phyloP scores from a whole-genome alignment of 805 yeast genomes.

The Scheffersomyces coipomensis region DNA sequence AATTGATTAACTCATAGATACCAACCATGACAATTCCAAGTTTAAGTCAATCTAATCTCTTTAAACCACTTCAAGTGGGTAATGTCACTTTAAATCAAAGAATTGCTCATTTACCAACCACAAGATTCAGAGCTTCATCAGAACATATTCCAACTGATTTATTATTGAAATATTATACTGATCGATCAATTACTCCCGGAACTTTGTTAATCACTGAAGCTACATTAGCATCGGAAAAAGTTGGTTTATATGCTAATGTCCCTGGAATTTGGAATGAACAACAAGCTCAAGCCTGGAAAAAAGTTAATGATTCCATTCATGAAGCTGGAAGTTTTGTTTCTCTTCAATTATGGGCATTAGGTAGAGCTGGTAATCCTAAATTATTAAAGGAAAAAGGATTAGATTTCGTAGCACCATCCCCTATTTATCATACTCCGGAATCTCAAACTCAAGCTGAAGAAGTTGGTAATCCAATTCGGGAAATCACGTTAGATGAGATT shows the following conservation, averaged over 20 bases:
- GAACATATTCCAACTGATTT: conserved; percentile 29
- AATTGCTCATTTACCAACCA: conserved; percentile 25
- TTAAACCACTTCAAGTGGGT: conserved; percentile 36
- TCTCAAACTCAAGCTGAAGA: conserved; percentile 7
- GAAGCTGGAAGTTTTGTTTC: conserved; percentile 38
- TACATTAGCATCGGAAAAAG: conserved; percentile 25
- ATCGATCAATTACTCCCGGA: conserved; percentile 29
- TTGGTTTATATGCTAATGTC: conserved; percentile 41
- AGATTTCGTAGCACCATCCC: conserved; percentile 11
- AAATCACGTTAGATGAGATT: conserved; percentile 17
- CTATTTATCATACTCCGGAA: conserved; percentile 12
- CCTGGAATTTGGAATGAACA: conserved; percentile 52
- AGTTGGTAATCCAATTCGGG: conserved; percentile 13
- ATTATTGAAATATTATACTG: conserved; percentile 24
- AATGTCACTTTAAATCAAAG: conserved; percentile 15
- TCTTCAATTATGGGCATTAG: conserved; percentile 54
- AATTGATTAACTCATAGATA: no score
- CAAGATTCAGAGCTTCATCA: conserved; percentile 21
- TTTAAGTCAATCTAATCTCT: conserved; percentile 16
- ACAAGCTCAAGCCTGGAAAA: conserved; percentile 51
- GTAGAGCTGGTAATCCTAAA: conserved; percentile 33
- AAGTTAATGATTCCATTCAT: conserved; percentile 45
- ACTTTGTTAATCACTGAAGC: conserved; percentile 31
- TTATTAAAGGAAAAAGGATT: conserved; percentile 19
- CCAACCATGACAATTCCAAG: conserved; percentile 6